These are phyloP conservation scores for Ustilago curta DNA, from an alignment of 1,284 basidiomycete genomes.

Conservation along the genomic window DNA sequence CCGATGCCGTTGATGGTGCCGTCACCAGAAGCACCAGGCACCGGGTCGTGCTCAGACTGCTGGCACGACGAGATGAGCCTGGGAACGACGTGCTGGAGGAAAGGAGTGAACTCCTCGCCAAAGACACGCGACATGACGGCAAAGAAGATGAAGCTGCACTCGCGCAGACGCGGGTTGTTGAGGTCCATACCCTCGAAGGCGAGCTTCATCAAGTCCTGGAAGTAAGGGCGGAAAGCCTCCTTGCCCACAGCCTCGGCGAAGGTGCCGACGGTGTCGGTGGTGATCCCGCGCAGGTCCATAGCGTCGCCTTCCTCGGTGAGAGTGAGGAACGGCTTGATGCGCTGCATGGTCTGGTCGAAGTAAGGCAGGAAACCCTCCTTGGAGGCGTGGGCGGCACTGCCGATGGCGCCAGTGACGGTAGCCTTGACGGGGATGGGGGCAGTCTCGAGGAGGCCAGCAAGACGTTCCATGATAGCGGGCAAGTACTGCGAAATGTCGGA, in stretches of 20 bases:
- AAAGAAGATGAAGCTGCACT: slow-evolving; percentile 98
- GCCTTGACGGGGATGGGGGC: slow-evolving; percentile 89
- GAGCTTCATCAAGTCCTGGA: slow-evolving; percentile 93
- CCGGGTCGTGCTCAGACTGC: slow-evolving; percentile 75
- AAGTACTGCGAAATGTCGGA: slow-evolving; percentile 91
- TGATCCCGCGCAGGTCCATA: slow-evolving; percentile 91
- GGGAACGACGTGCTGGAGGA: slow-evolving; percentile 87
- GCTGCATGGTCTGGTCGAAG: slow-evolving; percentile 91
- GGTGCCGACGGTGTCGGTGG: slow-evolving; percentile 97
- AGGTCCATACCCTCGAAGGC: slow-evolving; percentile 91
- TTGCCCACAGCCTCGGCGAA: slow-evolving; percentile 97
- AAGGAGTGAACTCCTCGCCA: slow-evolving; percentile 90
- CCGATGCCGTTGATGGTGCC: slow-evolving; percentile 73
- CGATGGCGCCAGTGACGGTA: slow-evolving; percentile 97
- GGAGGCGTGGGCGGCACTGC: slow-evolving; percentile 97
- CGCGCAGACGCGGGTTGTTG: slow-evolving; percentile 85
- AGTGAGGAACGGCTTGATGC: slow-evolving; percentile 85
- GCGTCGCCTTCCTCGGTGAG: slow-evolving; percentile 83
- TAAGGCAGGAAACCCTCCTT: slow-evolving; percentile 92
- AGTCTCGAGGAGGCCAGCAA: slow-evolving; percentile 86
- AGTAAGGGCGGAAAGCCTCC: slow-evolving; percentile 94
- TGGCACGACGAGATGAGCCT: slow-evolving; percentile 85
- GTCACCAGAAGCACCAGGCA: slow-evolving; percentile 66
- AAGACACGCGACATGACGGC: slow-evolving; percentile 97
- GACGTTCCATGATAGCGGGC: slow-evolving; percentile 92